A percentile compares a stretch with the other conserved stretches of the same genome.
Evolutionary conservation across 352 stramenopile genomes (phyloP).

Genomic region (Aphanomyces invadans): DNA sequence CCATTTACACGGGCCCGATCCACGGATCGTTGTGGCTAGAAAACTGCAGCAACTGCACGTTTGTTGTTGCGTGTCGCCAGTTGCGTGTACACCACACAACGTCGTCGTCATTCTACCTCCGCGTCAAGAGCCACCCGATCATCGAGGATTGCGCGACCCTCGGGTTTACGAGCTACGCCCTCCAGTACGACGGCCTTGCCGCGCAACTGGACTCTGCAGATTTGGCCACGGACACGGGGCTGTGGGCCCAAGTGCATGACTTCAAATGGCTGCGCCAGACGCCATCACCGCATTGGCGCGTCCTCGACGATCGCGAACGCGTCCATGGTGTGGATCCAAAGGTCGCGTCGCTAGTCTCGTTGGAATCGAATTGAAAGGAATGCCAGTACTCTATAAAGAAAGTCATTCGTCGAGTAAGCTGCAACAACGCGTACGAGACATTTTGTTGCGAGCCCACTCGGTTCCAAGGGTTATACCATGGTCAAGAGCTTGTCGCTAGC

Average conservation of each 20-base stretch:
- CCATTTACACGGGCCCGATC: conserved; percentile 71
- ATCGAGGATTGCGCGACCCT: conserved; percentile 85
- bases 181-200: conserved; percentile 54
- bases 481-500: too few species aligned
- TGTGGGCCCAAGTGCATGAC: conserved; percentile 87
- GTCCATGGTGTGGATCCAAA: conserved; percentile 28
- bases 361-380: conserved; percentile 16
- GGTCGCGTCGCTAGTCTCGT: conserved; percentile 38
- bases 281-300: conserved; percentile 79
- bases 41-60: conserved; percentile 61
- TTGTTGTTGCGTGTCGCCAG: conserved; percentile 78
- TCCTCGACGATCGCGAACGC: conserved; percentile 45
- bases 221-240: conserved; percentile 42
- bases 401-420: too few species aligned
- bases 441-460: too few species aligned
- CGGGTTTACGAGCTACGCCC: conserved; percentile 65
- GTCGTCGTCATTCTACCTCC: conserved; percentile 66
- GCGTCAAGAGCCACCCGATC: conserved; percentile 80
- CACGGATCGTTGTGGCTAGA: conserved; percentile 81
- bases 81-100: conserved; percentile 75
- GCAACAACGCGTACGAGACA: too few species aligned
- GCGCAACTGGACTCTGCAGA: conserved; percentile 51
- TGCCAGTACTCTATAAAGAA: not conserved
- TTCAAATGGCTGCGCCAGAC: conserved; percentile 88
- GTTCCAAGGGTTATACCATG: too few species aligned